Percentiles rank a stretch among this genome's conserved stretches.
Evolutionary conservation across 2,329 filamentous ascomycete species (phyloP).

Genomic region (Verticillium klebahnii): DNA sequence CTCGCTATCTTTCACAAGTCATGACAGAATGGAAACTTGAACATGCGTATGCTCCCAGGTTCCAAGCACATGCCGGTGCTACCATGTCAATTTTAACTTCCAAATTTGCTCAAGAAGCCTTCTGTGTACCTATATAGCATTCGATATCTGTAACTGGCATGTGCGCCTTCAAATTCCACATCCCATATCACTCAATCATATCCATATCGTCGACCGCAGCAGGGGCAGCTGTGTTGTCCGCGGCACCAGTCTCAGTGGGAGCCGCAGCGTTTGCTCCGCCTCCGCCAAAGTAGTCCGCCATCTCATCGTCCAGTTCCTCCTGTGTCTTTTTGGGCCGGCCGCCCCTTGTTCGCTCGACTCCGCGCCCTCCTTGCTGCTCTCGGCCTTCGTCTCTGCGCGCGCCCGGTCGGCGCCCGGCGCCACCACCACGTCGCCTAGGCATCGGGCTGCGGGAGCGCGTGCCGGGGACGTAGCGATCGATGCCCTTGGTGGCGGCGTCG

Average conservation of each 20-base stretch:
- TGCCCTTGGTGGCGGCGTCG: conserved; percentile 59
- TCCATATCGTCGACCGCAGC: conserved; percentile 55
- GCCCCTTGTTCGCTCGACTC: conserved; percentile 31
- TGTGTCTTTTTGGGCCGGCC: conserved; percentile 77
- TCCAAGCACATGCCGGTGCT: too few species aligned
- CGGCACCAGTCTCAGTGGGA: conserved; percentile 20
- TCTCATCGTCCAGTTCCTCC: conserved; percentile 91
- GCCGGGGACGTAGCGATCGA: conserved; percentile 77
- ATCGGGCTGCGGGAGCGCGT: conserved; percentile 54
- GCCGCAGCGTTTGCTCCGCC: conserved; percentile 28
- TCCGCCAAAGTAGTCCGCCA: conserved; percentile 83
- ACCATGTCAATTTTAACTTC: not conserved
- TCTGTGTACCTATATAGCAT: not conserved
- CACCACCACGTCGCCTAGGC: conserved; percentile 41
- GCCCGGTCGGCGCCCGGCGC: conserved; percentile 46
- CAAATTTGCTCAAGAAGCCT: not conserved
- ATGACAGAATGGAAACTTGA: too few species aligned
- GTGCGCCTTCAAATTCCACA: not conserved
- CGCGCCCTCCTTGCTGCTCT: conserved; percentile 29
- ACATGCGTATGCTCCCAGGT: too few species aligned
- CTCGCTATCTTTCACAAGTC: too few species aligned
- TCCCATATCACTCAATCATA: conserved; percentile 58
- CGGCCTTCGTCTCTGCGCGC: conserved; percentile 37
- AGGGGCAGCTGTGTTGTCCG: conserved; percentile 16
- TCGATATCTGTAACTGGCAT: not conserved